phyloP scores from a whole-genome alignment of 305 asterid genomes.

The Stenogyne calaminthoides region DNA sequence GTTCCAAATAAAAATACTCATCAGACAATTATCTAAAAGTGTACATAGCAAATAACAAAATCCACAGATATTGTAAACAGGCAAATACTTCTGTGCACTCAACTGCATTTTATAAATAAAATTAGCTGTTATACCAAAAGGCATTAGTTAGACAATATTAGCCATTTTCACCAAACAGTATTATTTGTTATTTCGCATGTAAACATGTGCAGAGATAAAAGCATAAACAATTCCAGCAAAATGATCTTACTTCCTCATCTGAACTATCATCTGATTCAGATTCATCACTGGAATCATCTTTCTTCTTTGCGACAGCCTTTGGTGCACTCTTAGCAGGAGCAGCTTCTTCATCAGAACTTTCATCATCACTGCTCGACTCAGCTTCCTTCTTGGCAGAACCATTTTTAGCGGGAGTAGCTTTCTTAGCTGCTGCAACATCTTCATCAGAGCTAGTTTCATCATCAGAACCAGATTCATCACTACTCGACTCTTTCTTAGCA shows the following conservation, averaged over 20 bases:
- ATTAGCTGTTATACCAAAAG: no score
- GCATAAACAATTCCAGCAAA: background rate
- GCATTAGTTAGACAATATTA: no score
- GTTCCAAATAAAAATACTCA: background rate
- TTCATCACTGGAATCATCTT: slow-evolving; percentile 43
- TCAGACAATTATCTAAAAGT: background rate
- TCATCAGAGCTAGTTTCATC: slow-evolving; percentile 37
- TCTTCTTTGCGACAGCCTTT: slow-evolving; percentile 24
- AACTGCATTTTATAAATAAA: no score
- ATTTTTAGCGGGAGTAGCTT: slow-evolving; percentile 28
- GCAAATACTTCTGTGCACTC: no score
- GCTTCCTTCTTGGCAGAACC: slow-evolving; percentile 28
- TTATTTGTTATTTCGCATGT: no score
- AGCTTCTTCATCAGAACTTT: slow-evolving; percentile 49
- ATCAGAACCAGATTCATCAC: slow-evolving; percentile 36
- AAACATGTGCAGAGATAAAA: no score
- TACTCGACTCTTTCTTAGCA: slow-evolving; percentile 24
- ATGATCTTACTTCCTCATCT: slow-evolving; percentile 38
- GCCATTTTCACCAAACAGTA: no score
- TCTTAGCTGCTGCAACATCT: slow-evolving; percentile 34
- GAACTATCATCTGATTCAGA: slow-evolving; percentile 37
- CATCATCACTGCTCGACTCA: slow-evolving; percentile 41
- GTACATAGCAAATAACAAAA: no score
- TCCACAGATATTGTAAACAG: background rate
- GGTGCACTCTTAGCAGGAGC: slow-evolving; percentile 23